Evolutionary conservation across 192 early-diverging fungal species (phyloP).

Genomic region (Backusella luteola): DNA sequence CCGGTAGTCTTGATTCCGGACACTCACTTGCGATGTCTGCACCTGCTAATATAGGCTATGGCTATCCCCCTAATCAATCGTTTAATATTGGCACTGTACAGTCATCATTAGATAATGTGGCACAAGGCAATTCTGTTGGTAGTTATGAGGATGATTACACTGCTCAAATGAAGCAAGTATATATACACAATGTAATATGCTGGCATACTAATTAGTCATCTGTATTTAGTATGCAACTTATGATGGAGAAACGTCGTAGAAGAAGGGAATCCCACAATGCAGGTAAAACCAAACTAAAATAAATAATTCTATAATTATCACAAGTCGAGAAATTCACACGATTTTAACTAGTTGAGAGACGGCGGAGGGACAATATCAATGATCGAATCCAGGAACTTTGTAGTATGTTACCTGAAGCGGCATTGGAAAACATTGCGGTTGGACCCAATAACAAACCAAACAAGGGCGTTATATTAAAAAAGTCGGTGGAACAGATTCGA

Average conservation of each 20-base stretch:
- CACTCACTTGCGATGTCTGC: constrained; percentile 31
- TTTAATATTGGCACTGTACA: neutral
- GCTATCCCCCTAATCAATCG: neutral
- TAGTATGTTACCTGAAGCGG: constrained; percentile 80
- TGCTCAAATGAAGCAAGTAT: constrained; percentile 37
- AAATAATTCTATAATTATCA: neutral
- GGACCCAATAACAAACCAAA: constrained; percentile 81
- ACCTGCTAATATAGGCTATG: constrained; percentile 31
- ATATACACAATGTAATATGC: neutral
- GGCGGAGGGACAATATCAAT: constrained; percentile 97
- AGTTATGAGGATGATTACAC: constrained; percentile 37
- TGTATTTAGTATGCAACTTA: constrained; percentile 37
- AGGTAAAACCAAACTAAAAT: constrained; percentile 18
- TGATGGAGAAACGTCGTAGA: constrained; percentile 83
- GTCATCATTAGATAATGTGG: constrained; percentile 6
- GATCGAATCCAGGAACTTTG: constrained; percentile 95
- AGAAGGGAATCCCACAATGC: constrained; percentile 98
- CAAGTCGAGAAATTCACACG: constrained; percentile 6
- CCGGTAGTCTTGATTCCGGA: neutral
- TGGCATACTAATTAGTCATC: no score
- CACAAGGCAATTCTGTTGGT: constrained; percentile 3
- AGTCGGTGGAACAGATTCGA: constrained; percentile 90
- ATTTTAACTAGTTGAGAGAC: constrained; percentile 72
- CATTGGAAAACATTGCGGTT: constrained; percentile 34
- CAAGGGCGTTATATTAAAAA: constrained; percentile 90